Evolutionary conservation across 805 yeast species (phyloP), one percentile per base, ranked within the genome.

Genomic region (Ogataea glucozyma): DNA sequence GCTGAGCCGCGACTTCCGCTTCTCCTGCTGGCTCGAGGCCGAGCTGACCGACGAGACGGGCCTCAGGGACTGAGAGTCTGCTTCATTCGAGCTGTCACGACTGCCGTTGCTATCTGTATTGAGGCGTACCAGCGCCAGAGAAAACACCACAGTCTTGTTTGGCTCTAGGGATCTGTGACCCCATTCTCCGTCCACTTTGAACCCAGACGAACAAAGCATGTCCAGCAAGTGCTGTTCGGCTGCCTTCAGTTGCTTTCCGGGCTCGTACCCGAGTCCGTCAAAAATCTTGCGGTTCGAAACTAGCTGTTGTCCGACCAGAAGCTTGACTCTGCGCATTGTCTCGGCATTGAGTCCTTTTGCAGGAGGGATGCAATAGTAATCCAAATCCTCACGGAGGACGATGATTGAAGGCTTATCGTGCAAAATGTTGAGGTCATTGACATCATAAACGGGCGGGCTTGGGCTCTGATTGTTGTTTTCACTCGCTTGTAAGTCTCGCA

Each of bases 201-300:
- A 87, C 1, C 99, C 99, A 0, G 95, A 83, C 0, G 91, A 75
- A 56, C 97, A 89, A 41, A 93, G 74, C 99, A 93, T 93, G 49
- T 89, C 97, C 67, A 88, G 76, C 34, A 93, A 72, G 64, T 91
- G 98, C 64, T 86, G 91, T 63, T 93, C 99, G 1, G 99, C 98
- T 12, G 96, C 83, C 6, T 89, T 90, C 47, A 85, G 64, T 26
- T 69, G 70, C 52, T 78, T 80, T 2, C 72, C 73, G 1, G 72
- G 67, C 12, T 62, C 67, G 56, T 75, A 79, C 1, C 89, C 93
- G 44, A 90, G 73, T 0, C 98, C 97, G 44, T 81, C 79, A 59
- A 93, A 93, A 1, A 93, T 81, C 40, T 73, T 70, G 23, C 67
- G 65, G 52, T 83, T 80, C 9, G 66, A 54, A 20, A 79, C 71